A percentile compares a stretch with the other conserved stretches of the same genome.
These are phyloP conservation scores for Physaria fendleri DNA, from an alignment of 345 rosid genomes.

Conservation along the genomic window DNA sequence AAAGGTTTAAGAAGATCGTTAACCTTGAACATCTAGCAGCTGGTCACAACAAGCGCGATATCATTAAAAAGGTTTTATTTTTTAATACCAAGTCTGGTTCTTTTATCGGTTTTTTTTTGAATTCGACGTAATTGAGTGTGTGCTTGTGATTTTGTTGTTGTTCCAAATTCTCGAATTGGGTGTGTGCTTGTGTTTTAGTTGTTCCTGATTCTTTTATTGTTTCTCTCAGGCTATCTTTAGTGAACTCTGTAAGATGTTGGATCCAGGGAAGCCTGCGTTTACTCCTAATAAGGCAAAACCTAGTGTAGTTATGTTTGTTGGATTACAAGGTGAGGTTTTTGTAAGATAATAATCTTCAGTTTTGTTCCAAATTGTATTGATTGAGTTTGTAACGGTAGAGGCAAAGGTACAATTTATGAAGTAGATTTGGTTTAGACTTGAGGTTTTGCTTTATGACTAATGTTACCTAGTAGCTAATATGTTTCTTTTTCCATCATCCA, in stretches of 20 bases:
- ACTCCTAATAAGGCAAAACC: constrained; percentile 74
- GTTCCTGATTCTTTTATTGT: neutral
- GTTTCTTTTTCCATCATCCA: neutral
- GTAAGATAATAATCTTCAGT: neutral
- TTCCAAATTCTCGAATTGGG: too few species aligned
- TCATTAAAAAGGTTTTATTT: too few species aligned
- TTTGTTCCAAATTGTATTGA: too few species aligned
- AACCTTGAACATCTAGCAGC: too few species aligned
- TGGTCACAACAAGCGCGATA: too few species aligned
- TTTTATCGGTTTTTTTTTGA: too few species aligned
- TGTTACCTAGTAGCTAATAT: neutral
- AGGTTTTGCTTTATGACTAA: neutral
- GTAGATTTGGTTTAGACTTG: neutral
- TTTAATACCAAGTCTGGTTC: too few species aligned
- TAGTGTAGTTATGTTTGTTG: constrained; percentile 81
- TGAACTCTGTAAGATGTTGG: constrained; percentile 84
- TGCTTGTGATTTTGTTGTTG: too few species aligned
- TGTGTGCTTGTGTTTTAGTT: neutral
- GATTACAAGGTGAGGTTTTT: constrained; percentile 45
- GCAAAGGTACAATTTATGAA: neutral
- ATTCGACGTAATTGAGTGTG: too few species aligned
- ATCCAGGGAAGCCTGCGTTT: constrained; percentile 86
- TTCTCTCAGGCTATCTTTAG: constrained; percentile 64
- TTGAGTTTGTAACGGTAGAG: neutral
- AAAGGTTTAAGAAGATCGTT: too few species aligned